A percentile compares a stretch with the other conserved stretches of the same genome.
phyloP scores from a whole-genome alignment of 2,329 filamentous ascomycete species.

The Delphinella strobiligena region DNA sequence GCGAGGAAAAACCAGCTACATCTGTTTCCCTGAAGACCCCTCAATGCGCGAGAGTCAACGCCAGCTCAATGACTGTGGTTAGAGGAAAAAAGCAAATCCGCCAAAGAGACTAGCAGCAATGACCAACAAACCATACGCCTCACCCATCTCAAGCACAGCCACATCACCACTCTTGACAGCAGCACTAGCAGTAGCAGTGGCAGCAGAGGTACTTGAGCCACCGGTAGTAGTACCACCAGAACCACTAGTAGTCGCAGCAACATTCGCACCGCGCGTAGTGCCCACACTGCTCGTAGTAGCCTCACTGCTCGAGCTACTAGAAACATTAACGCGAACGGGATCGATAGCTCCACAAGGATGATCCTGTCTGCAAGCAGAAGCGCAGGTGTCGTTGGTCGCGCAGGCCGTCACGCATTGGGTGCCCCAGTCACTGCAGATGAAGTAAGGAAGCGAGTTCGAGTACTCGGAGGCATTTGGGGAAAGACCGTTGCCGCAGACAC shows the following conservation, averaged over 20 bases:
- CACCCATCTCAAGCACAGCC: slow-evolving; percentile 39
- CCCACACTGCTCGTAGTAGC: slow-evolving; percentile 27
- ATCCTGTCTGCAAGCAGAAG: slow-evolving; percentile 48
- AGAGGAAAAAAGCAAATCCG: slow-evolving; percentile 39
- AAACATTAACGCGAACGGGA: slow-evolving; percentile 48
- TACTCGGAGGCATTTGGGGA: slow-evolving; percentile 65
- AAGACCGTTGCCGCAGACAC: slow-evolving; percentile 55
- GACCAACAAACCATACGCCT: slow-evolving; percentile 43
- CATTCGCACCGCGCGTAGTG: slow-evolving; percentile 9
- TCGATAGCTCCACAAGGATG: slow-evolving; percentile 61
- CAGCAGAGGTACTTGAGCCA: slow-evolving; percentile 28
- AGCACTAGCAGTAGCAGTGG: slow-evolving; percentile 6
- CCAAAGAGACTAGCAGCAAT: slow-evolving; percentile 44
- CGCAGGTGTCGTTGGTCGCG: slow-evolving; percentile 44
- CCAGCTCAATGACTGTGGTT: no score
- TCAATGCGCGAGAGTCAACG: no score
- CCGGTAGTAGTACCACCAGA: slow-evolving; percentile 29
- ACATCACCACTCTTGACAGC: slow-evolving; percentile 17
- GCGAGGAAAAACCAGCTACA: no score
- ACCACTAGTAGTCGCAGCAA: slow-evolving; percentile 14
- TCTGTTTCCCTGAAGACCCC: no score
- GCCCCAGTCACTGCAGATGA: slow-evolving; percentile 60
- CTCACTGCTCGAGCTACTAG: slow-evolving; percentile 35
- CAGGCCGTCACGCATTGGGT: slow-evolving; percentile 51
- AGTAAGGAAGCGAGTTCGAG: slow-evolving; percentile 67